Conservation (phyloP, 176 grass and related monocot species). For the Pharus latifolius region DNA sequence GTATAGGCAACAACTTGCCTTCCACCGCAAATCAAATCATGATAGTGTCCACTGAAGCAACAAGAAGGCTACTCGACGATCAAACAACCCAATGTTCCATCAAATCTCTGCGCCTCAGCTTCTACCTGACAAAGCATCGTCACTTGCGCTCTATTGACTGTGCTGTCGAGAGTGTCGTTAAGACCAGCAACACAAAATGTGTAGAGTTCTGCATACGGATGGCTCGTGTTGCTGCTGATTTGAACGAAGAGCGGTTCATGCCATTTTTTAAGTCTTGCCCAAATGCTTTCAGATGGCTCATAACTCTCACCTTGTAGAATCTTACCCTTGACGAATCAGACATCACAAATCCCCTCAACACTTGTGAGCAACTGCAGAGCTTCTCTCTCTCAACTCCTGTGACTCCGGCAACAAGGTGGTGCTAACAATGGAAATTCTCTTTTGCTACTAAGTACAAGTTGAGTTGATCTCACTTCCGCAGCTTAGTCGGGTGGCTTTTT, state of each 20-base stretch:
- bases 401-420: too few species aligned
- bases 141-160: neutral
- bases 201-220: too few species aligned
- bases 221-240: too few species aligned
- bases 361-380: neutral
- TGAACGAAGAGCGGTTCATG: neutral
- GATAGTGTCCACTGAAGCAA: neutral
- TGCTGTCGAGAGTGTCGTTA: neutral
- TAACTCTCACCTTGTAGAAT: neutral
- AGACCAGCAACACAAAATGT: neutral
- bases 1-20: too few species aligned
- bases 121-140: neutral
- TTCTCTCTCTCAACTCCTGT: too few species aligned
- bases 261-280: neutral
- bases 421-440: too few species aligned
- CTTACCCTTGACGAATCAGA: neutral
- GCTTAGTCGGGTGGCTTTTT: too few species aligned
- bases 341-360: neutral
- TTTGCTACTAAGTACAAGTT: too few species aligned
- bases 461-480: too few species aligned
- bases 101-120: neutral
- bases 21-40: too few species aligned
- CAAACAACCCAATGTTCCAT: too few species aligned
- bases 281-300: neutral
- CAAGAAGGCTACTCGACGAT: neutral